phyloP scores from a whole-genome alignment of 306 rosid genomes.

The Herpetospermum pedunculosum region DNA sequence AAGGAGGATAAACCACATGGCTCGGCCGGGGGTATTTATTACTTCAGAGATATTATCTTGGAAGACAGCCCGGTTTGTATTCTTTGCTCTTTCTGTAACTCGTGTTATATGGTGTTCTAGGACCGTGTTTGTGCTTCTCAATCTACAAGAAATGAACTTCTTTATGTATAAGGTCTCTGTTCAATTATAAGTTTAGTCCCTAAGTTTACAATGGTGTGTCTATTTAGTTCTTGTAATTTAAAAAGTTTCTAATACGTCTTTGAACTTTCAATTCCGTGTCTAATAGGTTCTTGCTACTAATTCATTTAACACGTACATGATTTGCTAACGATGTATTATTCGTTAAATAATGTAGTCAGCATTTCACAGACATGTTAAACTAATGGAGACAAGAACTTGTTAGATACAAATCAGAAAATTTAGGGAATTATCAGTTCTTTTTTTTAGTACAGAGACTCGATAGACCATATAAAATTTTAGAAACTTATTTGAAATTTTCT shows the following conservation, averaged over 20 bases:
- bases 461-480: background rate
- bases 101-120: background rate
- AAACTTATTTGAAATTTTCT: background rate
- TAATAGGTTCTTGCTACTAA: background rate
- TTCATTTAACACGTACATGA: background rate
- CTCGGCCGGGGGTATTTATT: slow-evolving; percentile 82
- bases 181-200: background rate
- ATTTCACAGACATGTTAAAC: background rate
- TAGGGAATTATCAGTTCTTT: background rate
- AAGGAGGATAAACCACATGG: slow-evolving; percentile 97
- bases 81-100: background rate
- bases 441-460: background rate
- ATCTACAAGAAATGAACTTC: background rate
- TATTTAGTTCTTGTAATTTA: background rate
- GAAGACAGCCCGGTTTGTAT: slow-evolving; percentile 76
- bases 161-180: background rate
- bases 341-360: background rate
- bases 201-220: background rate
- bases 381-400: background rate
- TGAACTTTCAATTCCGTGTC: background rate
- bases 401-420: background rate
- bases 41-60: slow-evolving; percentile 76
- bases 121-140: background rate
- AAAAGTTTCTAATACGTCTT: background rate
- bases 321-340: background rate